Evolutionary conservation across 768 basidiomycete species (phyloP).

Genomic region (Auriscalpium microsporum): DNA sequence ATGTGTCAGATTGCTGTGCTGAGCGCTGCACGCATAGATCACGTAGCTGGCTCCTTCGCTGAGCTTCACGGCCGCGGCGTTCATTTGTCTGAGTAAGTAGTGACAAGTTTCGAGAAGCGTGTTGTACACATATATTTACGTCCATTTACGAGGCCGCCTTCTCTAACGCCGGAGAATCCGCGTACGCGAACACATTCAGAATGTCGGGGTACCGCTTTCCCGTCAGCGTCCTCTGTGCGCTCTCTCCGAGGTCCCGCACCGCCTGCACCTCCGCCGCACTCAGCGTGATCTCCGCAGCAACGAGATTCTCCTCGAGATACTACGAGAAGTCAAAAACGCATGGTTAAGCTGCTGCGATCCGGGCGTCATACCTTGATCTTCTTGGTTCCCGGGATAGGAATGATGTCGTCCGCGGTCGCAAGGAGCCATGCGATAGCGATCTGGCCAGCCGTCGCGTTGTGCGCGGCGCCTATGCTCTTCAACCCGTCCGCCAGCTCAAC

Average conservation of each 20-base stretch:
- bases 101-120: too few relatives aligned
- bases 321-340: constrained; percentile 2
- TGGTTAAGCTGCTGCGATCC: background rate
- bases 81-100: too few relatives aligned
- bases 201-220: background rate
- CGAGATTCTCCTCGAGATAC: constrained; percentile 40
- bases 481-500: constrained; percentile 29
- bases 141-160: background rate
- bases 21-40: too few relatives aligned
- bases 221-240: background rate
- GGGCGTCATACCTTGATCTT: constrained; percentile 22
- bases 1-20: too few relatives aligned
- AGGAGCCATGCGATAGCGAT: constrained; percentile 34
- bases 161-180: background rate
- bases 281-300: constrained; percentile 16
- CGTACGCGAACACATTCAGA: background rate
- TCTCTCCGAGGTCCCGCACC: background rate
- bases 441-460: constrained; percentile 31
- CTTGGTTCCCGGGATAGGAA: constrained; percentile 24
- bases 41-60: too few relatives aligned
- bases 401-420: constrained; percentile 18
- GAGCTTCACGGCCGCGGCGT: too few relatives aligned
- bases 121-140: too few relatives aligned
- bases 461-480: constrained; percentile 24
- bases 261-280: background rate